Evolutionary conservation across 108 stramenopile species (phyloP).

Genomic region (Cyclotella baltica): DNA sequence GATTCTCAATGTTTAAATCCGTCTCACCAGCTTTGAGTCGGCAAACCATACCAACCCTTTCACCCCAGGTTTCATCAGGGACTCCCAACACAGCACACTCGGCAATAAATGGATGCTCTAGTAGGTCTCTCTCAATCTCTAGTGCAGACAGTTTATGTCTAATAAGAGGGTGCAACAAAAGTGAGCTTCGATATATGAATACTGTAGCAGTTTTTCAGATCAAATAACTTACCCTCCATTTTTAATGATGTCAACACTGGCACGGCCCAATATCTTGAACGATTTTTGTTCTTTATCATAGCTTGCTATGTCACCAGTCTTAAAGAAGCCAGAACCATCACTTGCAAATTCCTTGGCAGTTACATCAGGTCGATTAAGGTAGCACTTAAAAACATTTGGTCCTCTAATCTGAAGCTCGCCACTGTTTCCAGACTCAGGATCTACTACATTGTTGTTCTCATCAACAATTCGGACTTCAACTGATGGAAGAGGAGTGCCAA

Average conservation of each 20-base stretch:
- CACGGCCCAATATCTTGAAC: constrained; percentile 59
- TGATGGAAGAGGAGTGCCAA: constrained; percentile 59
- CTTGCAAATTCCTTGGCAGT: constrained; percentile 51
- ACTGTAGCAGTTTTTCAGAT: not conserved
- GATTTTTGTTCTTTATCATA: constrained; percentile 41
- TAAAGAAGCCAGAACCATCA: constrained; percentile 50
- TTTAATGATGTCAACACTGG: constrained; percentile 59
- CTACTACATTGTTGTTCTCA: constrained; percentile 18
- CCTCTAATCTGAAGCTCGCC: constrained; percentile 58
- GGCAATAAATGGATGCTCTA: constrained; percentile 51
- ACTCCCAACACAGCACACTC: constrained; percentile 51
- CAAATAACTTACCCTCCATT: constrained; percentile 43
- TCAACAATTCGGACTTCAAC: constrained; percentile 58
- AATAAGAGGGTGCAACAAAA: not conserved
- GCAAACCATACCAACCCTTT: constrained; percentile 35
- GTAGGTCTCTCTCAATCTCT: constrained; percentile 54
- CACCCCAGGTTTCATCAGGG: constrained; percentile 50
- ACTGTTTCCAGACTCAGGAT: constrained; percentile 13
- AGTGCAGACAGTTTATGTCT: constrained; percentile 58
- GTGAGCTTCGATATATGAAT: not conserved
- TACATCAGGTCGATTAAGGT: constrained; percentile 56
- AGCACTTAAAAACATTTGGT: constrained; percentile 52
- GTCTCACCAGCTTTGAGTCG: constrained; percentile 20
- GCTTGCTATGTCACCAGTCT: constrained; percentile 58
- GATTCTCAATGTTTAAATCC: constrained; percentile 41